Percentiles rank a stretch among this genome's conserved stretches.
phyloP scores from a whole-genome alignment of 495 filamentous ascomycete genomes.

The Trichoderma reesei region DNA sequence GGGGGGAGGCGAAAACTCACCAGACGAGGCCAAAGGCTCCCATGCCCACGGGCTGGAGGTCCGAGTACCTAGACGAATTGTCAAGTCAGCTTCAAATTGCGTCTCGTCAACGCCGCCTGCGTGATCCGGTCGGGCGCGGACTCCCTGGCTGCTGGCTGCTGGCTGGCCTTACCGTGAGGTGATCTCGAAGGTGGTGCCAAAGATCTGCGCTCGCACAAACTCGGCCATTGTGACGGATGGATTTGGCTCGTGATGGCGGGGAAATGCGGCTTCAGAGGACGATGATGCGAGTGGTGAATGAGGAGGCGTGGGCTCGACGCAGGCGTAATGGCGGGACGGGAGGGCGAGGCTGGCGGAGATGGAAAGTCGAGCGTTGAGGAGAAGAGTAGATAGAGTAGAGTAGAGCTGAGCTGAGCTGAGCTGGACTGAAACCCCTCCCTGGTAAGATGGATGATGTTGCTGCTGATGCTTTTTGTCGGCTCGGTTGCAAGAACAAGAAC shows the following conservation, averaged over 20 bases:
- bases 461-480: constrained; percentile 5
- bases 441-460: constrained; percentile 11
- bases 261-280: constrained; percentile 11
- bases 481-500: not conserved
- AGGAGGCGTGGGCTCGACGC: constrained; percentile 9
- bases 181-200: constrained; percentile 99
- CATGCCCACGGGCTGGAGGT: constrained; percentile 98
- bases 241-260: constrained; percentile 8
- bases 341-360: not conserved
- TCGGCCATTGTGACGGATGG: constrained; percentile 63
- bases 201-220: constrained; percentile 98
- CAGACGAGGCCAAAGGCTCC: constrained; percentile 97
- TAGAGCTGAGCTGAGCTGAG: no score
- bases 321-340: no score
- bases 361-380: not conserved
- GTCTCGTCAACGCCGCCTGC: constrained; percentile 12
- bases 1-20: constrained; percentile 40
- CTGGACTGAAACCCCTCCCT: constrained; percentile 3
- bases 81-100: constrained; percentile 16
- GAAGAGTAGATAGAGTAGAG: not conserved
- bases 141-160: no score
- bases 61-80: constrained; percentile 63
- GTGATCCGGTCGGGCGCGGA: no score
- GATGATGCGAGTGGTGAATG: not conserved
- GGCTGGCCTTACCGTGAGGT: constrained; percentile 76